Base-by-base conservation (phyloP, 2,329 filamentous ascomycete genomes). In the Phialemoniopsis sp. region DNA sequence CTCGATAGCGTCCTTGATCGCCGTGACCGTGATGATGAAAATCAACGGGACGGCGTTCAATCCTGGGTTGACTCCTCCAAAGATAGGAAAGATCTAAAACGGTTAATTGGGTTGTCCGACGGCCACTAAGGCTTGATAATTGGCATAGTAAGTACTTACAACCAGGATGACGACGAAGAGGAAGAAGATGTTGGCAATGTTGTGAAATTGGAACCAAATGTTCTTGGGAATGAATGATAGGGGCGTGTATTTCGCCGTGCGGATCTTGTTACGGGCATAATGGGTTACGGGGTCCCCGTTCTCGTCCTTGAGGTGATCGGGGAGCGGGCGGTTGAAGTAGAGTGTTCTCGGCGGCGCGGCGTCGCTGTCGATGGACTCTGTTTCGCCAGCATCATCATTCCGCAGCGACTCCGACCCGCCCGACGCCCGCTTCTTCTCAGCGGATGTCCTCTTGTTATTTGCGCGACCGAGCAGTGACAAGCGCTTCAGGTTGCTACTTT, bases 111-210 rank as follows among this genome's bases (percentile, higher is more conserved):
- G 32, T 9, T 3, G 32, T 3, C 32, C n/a, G 10, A 19, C 14
- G 5, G 37, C 32, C 16, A 35, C 13, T n/a, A 15, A 48, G 39
- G 42, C 21, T 10, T 26, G 21, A 26, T 26, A 29, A 16, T 30
- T 31, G 26, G 26, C 40, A 32, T 19, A 28, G 36, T 16, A 41
- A 38, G 32, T 40, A 76, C 90, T 74, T 83, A 97, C 93, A 56
- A 85, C 83, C 44, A 98, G 77, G 57, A 98, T 95, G 59, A 96
- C 90, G 54, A 91, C 78, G 67, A 97, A 96, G 52, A 97, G 73
- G 76, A 98, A 98, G 68, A 97, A 98, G 39, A 97, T 85, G 63
- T 98, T 98, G 57, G 93, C 93, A 55, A 98, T 85, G 58, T 97
- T 97, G 66, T 98, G 91, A 59, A 98, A 97, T 64, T 98, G 94